Evolutionary conservation across 2,329 filamentous ascomycete species (phyloP).

Genomic region (Botrytis deweyae): DNA sequence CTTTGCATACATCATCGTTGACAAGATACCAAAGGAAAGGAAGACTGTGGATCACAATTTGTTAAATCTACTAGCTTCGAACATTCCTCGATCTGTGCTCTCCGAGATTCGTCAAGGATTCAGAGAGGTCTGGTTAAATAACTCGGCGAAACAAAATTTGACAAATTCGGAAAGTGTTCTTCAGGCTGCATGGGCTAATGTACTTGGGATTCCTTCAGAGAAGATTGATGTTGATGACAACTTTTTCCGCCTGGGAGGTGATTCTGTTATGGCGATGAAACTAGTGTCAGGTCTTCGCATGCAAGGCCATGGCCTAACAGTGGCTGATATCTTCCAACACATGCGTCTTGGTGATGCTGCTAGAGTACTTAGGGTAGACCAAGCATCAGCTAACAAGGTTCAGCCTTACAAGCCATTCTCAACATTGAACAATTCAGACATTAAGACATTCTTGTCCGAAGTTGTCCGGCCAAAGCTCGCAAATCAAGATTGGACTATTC

Average conservation of each 20-base stretch:
- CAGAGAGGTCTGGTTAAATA: conserved; percentile 41
- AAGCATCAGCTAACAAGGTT: conserved; percentile 25
- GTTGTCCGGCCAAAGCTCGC: conserved; percentile 42
- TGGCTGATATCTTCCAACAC: conserved; percentile 46
- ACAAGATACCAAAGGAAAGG: conserved; percentile 39
- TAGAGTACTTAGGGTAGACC: conserved; percentile 36
- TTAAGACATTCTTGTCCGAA: conserved; percentile 40
- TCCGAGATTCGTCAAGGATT: conserved; percentile 33
- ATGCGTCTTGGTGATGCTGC: conserved; percentile 17
- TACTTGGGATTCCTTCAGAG: conserved; percentile 35
- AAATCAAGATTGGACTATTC: conserved; percentile 42
- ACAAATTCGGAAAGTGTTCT: conserved; percentile 40
- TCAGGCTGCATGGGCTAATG: conserved; percentile 36
- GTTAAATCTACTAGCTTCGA: conserved; percentile 8
- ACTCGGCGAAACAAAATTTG: conserved; percentile 36
- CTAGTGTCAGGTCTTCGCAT: conserved; percentile 44
- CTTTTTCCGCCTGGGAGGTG: conserved; percentile 44
- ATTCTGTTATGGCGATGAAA: conserved; percentile 45
- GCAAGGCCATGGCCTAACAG: conserved; percentile 41
- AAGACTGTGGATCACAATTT: conserved; percentile 40
- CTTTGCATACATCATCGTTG: conserved; percentile 45
- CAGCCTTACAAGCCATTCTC: conserved; percentile 42
- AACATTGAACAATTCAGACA: conserved; percentile 39
- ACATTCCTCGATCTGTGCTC: conserved; percentile 18
- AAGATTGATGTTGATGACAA: conserved; percentile 41